These are phyloP conservation scores for Cyphellophora europaea DNA, from an alignment of 2,329 filamentous ascomycete genomes.

Conservation along the genomic window DNA sequence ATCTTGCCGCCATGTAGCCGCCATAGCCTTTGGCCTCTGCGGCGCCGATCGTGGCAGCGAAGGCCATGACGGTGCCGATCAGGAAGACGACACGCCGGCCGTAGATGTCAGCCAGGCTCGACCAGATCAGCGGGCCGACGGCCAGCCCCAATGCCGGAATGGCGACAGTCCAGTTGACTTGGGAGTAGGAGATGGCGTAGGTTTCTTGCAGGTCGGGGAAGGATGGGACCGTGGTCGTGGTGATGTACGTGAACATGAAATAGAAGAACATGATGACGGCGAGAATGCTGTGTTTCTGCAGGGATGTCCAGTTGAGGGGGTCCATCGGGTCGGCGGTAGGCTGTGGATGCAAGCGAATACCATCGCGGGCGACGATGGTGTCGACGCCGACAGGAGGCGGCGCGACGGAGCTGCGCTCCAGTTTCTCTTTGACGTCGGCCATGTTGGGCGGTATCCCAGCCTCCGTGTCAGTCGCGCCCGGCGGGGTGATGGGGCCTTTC, in stretches of 20 bases:
- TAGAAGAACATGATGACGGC: constrained; percentile 46
- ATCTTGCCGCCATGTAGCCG: constrained; percentile 49
- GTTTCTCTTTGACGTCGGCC: constrained; percentile 9
- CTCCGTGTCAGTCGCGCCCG: background rate
- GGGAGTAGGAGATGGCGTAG: constrained; percentile 35
- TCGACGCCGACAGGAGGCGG: constrained; percentile 8
- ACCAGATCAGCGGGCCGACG: constrained; percentile 43
- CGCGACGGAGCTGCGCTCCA: constrained; percentile 10
- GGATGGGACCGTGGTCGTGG: constrained; percentile 47
- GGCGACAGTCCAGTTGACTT: constrained; percentile 48
- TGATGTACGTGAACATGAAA: constrained; percentile 51
- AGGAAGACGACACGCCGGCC: constrained; percentile 44
- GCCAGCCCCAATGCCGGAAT: constrained; percentile 42
- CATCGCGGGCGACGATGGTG: constrained; percentile 17
- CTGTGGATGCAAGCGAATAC: constrained; percentile 29
- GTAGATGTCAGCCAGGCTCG: constrained; percentile 42
- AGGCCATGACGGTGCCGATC: constrained; percentile 31
- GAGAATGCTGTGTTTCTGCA: constrained; percentile 40
- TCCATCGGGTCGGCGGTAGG: constrained; percentile 39
- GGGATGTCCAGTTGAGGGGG: constrained; percentile 44
- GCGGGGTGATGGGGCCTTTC: constrained; percentile 3
- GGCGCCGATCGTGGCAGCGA: constrained; percentile 33
- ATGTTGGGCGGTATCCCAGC: background rate
- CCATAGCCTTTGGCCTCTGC: constrained; percentile 32
- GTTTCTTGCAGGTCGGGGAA: constrained; percentile 40